Base-by-base conservation (phyloP, 257 asterid species). In the Mentha longifolia region DNA sequence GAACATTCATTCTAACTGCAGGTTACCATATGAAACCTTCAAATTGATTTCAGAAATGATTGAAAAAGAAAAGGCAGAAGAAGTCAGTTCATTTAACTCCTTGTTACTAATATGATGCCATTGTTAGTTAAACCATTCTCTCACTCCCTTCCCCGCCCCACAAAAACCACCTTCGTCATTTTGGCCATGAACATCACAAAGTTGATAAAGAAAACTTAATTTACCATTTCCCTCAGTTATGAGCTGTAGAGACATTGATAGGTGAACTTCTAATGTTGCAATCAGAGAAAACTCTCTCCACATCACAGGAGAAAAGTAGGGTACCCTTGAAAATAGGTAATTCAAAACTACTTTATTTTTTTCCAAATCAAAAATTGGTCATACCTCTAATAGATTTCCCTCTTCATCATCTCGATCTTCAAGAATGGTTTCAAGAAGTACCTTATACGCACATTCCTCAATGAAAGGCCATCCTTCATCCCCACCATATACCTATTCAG, bases 311-410 rank as follows among this genome's bases (percentile, higher is more conserved):
- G 30, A 51, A 19, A 19, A 51, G 30, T 51, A 17, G 28, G 30
- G 19, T 7, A 51, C 12, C 25, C 13, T 51, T 51, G 28, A 51
- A 28, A 17, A 51, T 51, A 51, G 6, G 25, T 6, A 4, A 6
- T 47, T 47, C 17, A 5, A 13, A 16, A 63, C 64, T 7, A 50
- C 46, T 50, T 33, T 5, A 41, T 1, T 37, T 37, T 5, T 1
- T 37, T 4, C 42, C 42, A 37, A 4, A 37, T 37, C 42, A 37
- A 37, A 77, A 67, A 51, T 13, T 52, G 33, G 25, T 25, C 39
- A 9, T 83, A 83, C 88, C 84, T 76, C 43, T 6, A 20, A 10
- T 10, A 30, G 70, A 46, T 70, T 16, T 25, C 42, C 77, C 31
- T 42, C 43, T 11, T 70, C 42, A 25, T 55, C 67, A 51, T 69